Evolutionary conservation across 1,284 basidiomycete species (phyloP), one percentile per base, ranked within the genome.

Genomic region (Irpex sp.): DNA sequence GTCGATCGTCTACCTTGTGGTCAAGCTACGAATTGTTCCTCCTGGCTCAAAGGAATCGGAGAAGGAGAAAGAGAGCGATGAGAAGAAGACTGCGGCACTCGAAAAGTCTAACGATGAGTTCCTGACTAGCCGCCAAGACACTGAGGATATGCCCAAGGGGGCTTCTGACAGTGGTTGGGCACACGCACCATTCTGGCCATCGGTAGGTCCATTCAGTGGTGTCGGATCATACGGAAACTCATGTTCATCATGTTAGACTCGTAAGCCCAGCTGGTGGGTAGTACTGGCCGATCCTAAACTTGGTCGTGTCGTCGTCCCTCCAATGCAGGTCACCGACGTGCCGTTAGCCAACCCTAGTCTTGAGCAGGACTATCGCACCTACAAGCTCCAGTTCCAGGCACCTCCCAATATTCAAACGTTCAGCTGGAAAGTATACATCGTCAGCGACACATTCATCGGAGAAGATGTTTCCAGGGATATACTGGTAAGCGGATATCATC

Each of bases 361-460:
- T n/a, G 78, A 83, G 14, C 80, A 86, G 37, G 83, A 90, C 69
- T 89, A 90, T 67, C 86, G 94, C 59, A 84, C 89, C 36, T 96
- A 93, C 79, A 92, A 91, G 72, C 78, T 98, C 51, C 93, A 94
- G 70, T 98, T 99, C 84, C 95, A 98, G 74, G 96, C 94, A 0
- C 97, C 97, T 1, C 90, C 88, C 12, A 85, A 85, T 59, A 82
- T 89, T 1, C 94, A 94, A 14, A 70, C 92, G 57, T 96, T 96
- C 75, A 92, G 91, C 5, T 98, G 98, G 87, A 92, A 92, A 68
- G 82, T 93, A 0, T 86, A 92, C 68, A 76, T 97, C 58, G 78
- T 92, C 66, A 94, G 89, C 72, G 96, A 98, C 74, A 93, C 93
- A 0, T 93, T 90, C 71, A 82, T 97, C 6, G 94, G 92, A 5